These are phyloP conservation scores for Penicillium italicum DNA, from an alignment of 2,329 filamentous ascomycete genomes.

Conservation along the genomic window DNA sequence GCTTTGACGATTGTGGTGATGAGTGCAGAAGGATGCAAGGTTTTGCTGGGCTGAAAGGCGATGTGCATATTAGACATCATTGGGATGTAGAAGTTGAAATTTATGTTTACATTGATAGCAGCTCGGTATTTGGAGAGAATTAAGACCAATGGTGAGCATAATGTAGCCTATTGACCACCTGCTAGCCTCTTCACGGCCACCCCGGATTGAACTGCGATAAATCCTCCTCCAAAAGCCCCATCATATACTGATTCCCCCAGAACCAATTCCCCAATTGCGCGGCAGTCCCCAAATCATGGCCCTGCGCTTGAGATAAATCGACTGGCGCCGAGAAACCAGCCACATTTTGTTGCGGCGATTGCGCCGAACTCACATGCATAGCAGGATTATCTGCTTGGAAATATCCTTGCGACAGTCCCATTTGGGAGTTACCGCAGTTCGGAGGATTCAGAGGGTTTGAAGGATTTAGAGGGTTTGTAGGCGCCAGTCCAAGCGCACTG, in stretches of 20 bases:
- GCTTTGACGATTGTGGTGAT: constrained; percentile 21
- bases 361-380: neutral
- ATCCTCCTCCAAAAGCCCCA: constrained; percentile 63
- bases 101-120: neutral
- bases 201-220: constrained; percentile 30
- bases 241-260: constrained; percentile 61
- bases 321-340: constrained; percentile 3
- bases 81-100: neutral
- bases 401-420: neutral
- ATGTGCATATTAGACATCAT: neutral
- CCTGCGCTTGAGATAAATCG: constrained; percentile 15
- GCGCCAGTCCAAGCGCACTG: constrained; percentile 60
- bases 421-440: neutral
- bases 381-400: constrained; percentile 8
- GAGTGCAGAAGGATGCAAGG: constrained; percentile 24
- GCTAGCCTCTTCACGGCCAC: neutral
- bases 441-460: neutral
- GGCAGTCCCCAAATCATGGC: neutral
- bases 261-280: constrained; percentile 62
- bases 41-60: constrained; percentile 15
- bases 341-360: neutral
- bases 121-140: neutral
- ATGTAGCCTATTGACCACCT: neutral
- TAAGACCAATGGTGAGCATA: neutral
- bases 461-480: constrained; percentile 9